Base-by-base conservation (phyloP, 805 yeast genomes). In the Sugiyamaella chiloensis region DNA sequence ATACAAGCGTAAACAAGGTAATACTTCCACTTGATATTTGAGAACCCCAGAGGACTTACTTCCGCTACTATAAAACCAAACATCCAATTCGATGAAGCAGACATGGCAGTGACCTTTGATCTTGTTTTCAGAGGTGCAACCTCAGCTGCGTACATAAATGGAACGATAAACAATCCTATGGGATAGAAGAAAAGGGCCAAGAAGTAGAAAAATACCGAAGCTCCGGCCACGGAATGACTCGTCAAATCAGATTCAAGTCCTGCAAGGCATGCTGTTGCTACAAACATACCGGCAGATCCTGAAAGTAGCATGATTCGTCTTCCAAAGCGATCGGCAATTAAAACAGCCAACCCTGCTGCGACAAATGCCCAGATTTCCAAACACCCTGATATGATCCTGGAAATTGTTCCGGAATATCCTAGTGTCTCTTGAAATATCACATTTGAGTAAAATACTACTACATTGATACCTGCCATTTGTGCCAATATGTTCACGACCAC, bases 91-190 rank as follows among this genome's bases (percentile, higher is more conserved):
- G 75, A 51, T 71, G 63, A 42, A 79, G 67, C 24, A 76, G 69
- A 43, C 80, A 8, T 71, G 63, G 29, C 11, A 8, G 29, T 26
- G 7, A 7, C 29, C 74, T 60, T 21, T 9, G 56, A 45, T 30
- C 85, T 70, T 35, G 71, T 65, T 27, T 64, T 63, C 39, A 78
- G 67, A 0, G 84, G 75, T 16, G 74, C 63, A 26, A 80, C 62
- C 58, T 80, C 85, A 4, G 84, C 79, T 4, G 79, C 79, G 36
- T 73, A 75, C 52, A 79, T 42, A 32, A 44, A 36, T 26, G 40
- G 16, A 21, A 48, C 50, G 16, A 48, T 42, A 24, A 50, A 45
- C 4, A 52, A 53, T 16, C 40, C 47, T 9, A 48, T 23, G 39
- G 50, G 48, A 17, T 42, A 46, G 26, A 50, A 36, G 44, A 47